Conservation (phyloP, 75 land plant genomes). For the Selaginella tamariscina region DNA sequence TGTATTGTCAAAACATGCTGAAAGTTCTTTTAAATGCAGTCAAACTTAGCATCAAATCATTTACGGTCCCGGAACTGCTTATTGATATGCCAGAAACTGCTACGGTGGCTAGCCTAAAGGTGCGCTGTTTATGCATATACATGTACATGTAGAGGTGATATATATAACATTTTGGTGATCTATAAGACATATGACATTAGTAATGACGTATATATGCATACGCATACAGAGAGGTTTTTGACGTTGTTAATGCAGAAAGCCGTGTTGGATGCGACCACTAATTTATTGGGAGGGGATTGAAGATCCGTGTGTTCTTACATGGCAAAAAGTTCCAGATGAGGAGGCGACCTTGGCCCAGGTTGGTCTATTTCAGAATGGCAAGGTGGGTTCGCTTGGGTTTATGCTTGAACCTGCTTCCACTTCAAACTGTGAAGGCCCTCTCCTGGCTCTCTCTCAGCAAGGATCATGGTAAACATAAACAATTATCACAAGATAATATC, state of each 20-base stretch:
- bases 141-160: too few relatives aligned
- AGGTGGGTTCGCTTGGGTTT: constrained; percentile 10
- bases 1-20: too few relatives aligned
- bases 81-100: constrained; percentile 21
- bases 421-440: not conserved
- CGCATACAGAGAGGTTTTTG: not conserved
- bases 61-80: constrained; percentile 18
- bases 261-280: constrained; percentile 5
- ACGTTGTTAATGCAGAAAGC: not conserved
- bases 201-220: not conserved
- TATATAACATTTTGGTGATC: too few relatives aligned
- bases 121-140: not conserved
- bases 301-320: constrained; percentile 12
- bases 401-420: constrained; percentile 16
- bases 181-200: too few relatives aligned
- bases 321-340: constrained; percentile 19
- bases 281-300: constrained; percentile 11
- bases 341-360: constrained; percentile 9
- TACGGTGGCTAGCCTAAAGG: constrained; percentile 19
- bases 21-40: constrained; percentile 12
- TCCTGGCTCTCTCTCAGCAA: not conserved
- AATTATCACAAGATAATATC: not conserved
- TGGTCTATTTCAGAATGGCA: constrained; percentile 10
- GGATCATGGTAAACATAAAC: not conserved
- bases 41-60: constrained; percentile 21